Base-by-base conservation (phyloP, 805 yeast species). In the Ogataea glucozyma region DNA sequence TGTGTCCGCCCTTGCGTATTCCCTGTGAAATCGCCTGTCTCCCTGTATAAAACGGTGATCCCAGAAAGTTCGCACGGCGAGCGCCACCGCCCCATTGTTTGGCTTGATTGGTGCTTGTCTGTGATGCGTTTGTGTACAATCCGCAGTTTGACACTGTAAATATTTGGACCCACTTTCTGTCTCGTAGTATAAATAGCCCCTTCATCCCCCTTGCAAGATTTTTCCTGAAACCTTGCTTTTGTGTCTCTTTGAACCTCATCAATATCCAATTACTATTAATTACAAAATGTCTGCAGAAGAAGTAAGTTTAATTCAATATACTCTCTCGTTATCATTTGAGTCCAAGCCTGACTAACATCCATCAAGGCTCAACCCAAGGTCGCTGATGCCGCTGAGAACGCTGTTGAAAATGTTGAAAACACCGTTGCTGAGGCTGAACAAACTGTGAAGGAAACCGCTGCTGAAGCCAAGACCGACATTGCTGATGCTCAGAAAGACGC, bases 201-300 rank as follows among this genome's bases (percentile, higher is more conserved):
- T 22, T 34, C 24, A 10, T 24, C 29, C 22, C 38, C 29, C 17
- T 34, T 24, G 29, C 16, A 14, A 13, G n/a, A 27, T 27, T 27
- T 13, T 17, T 18, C 31, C n/a, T n/a, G n/a, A n/a, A n/a, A n/a
- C 21, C 32, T 8, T 30, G 13, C 32, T 5, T 16, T 30, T 30
- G 11, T 8, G 11, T 7, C 24, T 22, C 24, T 22, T 22, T 22
- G 24, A 22, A 22, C 21, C 27, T n/a, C 14, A 14, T 24, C 26
- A 24, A 35, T 20, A 26, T 27, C 30, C 6, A 8, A 19, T 8
- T 8, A 37, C 19, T 7, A 4, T 27, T 26, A 9, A 26, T 26
- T 2, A 32, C 19, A 31, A 23, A 32, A 48, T 48, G 52, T 48
- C 54, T 22, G 27, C 54, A 26, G 54, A 51, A 46, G 54, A 51